Conservation (phyloP, 78 protist genomes). For the Dictyostelium intermedium region DNA sequence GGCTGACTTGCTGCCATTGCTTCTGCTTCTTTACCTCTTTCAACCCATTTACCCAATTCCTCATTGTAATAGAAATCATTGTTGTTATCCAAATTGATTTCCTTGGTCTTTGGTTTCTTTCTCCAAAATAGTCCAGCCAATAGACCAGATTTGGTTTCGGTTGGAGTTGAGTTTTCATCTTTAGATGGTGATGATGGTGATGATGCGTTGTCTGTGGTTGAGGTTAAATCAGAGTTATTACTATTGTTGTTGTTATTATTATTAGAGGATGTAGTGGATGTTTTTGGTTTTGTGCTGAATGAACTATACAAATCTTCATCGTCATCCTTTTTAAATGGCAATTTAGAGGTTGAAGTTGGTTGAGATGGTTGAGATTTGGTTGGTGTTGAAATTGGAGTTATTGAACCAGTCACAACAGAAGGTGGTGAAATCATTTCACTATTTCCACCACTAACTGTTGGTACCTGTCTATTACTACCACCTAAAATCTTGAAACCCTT, state of each 20-base stretch:
- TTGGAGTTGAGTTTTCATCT: background rate
- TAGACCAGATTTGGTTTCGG: constrained; percentile 1
- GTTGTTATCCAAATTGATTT: constrained; percentile 35
- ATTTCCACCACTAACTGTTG: background rate
- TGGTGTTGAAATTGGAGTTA: constrained; percentile 4
- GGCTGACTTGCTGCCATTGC: constrained; percentile 21
- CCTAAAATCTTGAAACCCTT: constrained; percentile 48
- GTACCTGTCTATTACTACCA: background rate
- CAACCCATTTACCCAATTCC: constrained; percentile 56
- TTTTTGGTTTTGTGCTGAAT: constrained; percentile 56
- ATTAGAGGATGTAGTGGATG: background rate
- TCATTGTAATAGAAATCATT: constrained; percentile 14
- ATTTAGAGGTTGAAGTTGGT: background rate
- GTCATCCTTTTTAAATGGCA: constrained; percentile 15
- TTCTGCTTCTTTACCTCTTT: constrained; percentile 50
- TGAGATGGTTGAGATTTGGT: background rate
- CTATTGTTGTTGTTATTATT: background rate
- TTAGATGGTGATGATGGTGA: background rate
- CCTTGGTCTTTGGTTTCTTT: constrained; percentile 14
- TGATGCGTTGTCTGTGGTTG: background rate
- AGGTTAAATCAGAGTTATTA: background rate
- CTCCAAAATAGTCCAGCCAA: constrained; percentile 3
- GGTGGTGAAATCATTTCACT: background rate
- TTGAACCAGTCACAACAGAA: background rate
- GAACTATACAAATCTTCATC: constrained; percentile 71